phyloP scores from a whole-genome alignment of 495 filamentous ascomycete species.

The Tetracladium marchalianum region DNA sequence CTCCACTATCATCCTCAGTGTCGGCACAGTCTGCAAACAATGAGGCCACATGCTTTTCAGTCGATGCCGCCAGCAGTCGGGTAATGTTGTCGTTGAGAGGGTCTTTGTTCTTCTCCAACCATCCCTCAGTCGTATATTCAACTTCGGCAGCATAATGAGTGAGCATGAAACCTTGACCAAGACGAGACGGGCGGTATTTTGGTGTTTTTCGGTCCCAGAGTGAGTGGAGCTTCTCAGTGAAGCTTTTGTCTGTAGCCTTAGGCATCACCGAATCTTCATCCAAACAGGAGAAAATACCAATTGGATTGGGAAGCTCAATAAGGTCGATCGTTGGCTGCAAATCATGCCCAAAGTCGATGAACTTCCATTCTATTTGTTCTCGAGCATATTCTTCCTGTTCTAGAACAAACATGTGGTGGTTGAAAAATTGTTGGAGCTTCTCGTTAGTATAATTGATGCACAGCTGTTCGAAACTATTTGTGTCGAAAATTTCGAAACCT shows the following conservation, averaged over 20 bases:
- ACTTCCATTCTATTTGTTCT: slow-evolving; percentile 99
- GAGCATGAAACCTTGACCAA: slow-evolving; percentile 90
- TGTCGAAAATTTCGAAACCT: slow-evolving; percentile 97
- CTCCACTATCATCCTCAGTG: slow-evolving; percentile 51
- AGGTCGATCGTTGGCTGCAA: slow-evolving; percentile 97
- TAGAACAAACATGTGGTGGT: slow-evolving; percentile 99
- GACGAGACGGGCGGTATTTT: slow-evolving; percentile 82
- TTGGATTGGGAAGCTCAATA: slow-evolving; percentile 91
- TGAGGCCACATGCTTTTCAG: slow-evolving; percentile 69
- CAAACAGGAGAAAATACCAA: slow-evolving; percentile 96
- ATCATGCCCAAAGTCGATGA: slow-evolving; percentile 97
- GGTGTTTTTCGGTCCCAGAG: slow-evolving; percentile 93
- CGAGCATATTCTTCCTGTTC: slow-evolving; percentile 98
- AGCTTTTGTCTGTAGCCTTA: slow-evolving; percentile 92
- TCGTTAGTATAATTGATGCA: slow-evolving; percentile 99
- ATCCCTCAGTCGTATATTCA: slow-evolving; percentile 89
- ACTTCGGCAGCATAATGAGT: slow-evolving; percentile 98
- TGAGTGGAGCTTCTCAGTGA: slow-evolving; percentile 93
- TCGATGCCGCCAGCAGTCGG: slow-evolving; percentile 70
- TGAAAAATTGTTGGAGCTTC: slow-evolving; percentile 99
- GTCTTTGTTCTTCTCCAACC: slow-evolving; percentile 99
- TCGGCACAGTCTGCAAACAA: slow-evolving; percentile 86
- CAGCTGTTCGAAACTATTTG: slow-evolving; percentile 97
- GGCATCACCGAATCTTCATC: slow-evolving; percentile 99
- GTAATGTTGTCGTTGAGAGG: slow-evolving; percentile 96